A percentile compares a stretch with the other conserved stretches of the same genome.
phyloP scores from a whole-genome alignment of 768 basidiomycete genomes.

The Hericium erinaceus region DNA sequence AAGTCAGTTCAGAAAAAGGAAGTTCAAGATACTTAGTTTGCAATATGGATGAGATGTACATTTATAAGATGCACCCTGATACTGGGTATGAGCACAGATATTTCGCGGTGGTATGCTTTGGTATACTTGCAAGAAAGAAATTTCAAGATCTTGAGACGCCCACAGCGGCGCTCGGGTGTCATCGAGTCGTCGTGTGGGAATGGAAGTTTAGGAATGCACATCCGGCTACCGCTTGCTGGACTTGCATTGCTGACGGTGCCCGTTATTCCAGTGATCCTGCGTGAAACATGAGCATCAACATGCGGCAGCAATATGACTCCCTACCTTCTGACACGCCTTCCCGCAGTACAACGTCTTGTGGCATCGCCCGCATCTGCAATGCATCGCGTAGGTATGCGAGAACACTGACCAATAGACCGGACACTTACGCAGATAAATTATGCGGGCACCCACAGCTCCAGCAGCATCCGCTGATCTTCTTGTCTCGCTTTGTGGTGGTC shows the following conservation, averaged over 20 bases:
- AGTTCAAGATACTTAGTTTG: too few relatives aligned
- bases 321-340: background rate
- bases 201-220: too few relatives aligned
- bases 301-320: background rate
- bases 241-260: background rate
- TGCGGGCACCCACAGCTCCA: slow-evolving; percentile 1
- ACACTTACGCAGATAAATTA: background rate
- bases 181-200: too few relatives aligned
- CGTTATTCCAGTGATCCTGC: background rate
- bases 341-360: slow-evolving; percentile 1
- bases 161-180: too few relatives aligned
- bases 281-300: background rate
- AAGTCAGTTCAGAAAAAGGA: too few relatives aligned
- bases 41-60: too few relatives aligned
- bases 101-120: too few relatives aligned
- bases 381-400: background rate
- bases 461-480: background rate
- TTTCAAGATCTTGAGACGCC: too few relatives aligned
- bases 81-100: too few relatives aligned
- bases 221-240: background rate
- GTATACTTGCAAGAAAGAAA: too few relatives aligned
- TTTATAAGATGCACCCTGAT: too few relatives aligned
- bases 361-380: background rate
- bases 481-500: background rate
- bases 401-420: background rate